Evolutionary conservation across 768 basidiomycete genomes (phyloP).

Genomic region (Piloderma croceum): DNA sequence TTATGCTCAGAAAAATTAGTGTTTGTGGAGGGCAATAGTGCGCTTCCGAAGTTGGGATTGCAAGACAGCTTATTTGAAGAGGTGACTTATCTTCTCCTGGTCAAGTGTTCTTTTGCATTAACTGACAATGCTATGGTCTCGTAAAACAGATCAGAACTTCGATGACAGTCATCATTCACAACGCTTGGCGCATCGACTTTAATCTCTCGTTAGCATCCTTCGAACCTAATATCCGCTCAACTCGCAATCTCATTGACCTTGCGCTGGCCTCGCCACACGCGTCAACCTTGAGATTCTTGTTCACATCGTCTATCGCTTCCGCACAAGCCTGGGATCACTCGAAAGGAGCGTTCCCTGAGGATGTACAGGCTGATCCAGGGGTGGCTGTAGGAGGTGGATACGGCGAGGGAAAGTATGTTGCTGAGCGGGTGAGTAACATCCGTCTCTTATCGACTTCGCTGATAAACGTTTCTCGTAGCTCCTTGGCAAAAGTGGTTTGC

Average conservation of each 20-base stretch:
- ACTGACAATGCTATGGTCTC: too few species aligned
- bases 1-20: slow-evolving; percentile 21
- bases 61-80: slow-evolving; percentile 15
- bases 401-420: slow-evolving; percentile 16
- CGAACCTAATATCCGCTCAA: slow-evolving; percentile 43
- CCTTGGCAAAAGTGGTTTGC: slow-evolving; percentile 17
- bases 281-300: slow-evolving; percentile 14
- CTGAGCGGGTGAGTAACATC: slow-evolving; percentile 9
- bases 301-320: slow-evolving; percentile 12
- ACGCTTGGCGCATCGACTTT: slow-evolving; percentile 48
- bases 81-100: slow-evolving; percentile 9
- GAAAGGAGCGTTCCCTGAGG: slow-evolving; percentile 12
- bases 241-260: slow-evolving; percentile 42
- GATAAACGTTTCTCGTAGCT: neutral
- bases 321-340: slow-evolving; percentile 10
- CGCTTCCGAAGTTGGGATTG: slow-evolving; percentile 20
- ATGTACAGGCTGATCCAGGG: slow-evolving; percentile 3
- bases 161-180: slow-evolving; percentile 37
- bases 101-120: too few species aligned
- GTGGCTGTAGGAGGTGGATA: slow-evolving; percentile 12
- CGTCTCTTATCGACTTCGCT: neutral
- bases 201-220: slow-evolving; percentile 46
- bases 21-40: slow-evolving; percentile 24
- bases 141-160: slow-evolving; percentile 23
- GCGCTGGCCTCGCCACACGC: slow-evolving; percentile 24